phyloP scores from a whole-genome alignment of 1,284 basidiomycete genomes.

The Sporisorium exsertum region DNA sequence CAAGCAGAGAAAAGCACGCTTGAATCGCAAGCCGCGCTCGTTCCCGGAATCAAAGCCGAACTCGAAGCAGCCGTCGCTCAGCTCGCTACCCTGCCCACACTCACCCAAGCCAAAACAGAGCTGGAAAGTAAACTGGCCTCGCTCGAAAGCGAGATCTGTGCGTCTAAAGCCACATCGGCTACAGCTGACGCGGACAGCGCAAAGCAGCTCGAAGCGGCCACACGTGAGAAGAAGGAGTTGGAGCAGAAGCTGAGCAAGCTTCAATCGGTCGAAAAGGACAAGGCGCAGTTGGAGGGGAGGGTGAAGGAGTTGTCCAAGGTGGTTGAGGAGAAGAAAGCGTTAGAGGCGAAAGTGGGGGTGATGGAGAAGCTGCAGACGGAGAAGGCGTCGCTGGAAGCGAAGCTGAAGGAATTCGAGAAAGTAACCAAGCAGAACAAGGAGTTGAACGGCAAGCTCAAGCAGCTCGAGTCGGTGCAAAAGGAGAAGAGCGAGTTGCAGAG shows the following conservation, averaged over 20 bases:
- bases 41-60: neutral
- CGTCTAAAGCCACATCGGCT: neutral
- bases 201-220: constrained; percentile 76
- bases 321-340: constrained; percentile 83
- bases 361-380: constrained; percentile 17
- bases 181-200: constrained; percentile 86
- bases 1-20: constrained; percentile 13
- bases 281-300: constrained; percentile 1
- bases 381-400: constrained; percentile 23
- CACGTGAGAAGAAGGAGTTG: constrained; percentile 38
- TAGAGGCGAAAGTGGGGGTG: constrained; percentile 35
- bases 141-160: constrained; percentile 10
- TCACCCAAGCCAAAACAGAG: neutral
- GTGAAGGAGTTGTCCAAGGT: constrained; percentile 78
- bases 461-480: constrained; percentile 77
- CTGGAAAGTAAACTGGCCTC: constrained; percentile 14
- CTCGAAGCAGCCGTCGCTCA: constrained; percentile 8
- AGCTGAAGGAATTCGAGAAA: constrained; percentile 28
- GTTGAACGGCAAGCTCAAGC: constrained; percentile 75
- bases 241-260: constrained; percentile 4
- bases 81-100: neutral
- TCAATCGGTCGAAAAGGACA: neutral
- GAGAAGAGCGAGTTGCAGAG: constrained; percentile 25
- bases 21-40: constrained; percentile 6
- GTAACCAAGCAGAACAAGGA: constrained; percentile 48